phyloP scores from a whole-genome alignment of 345 rosid genomes.

The Rhodamnia rubescens region DNA sequence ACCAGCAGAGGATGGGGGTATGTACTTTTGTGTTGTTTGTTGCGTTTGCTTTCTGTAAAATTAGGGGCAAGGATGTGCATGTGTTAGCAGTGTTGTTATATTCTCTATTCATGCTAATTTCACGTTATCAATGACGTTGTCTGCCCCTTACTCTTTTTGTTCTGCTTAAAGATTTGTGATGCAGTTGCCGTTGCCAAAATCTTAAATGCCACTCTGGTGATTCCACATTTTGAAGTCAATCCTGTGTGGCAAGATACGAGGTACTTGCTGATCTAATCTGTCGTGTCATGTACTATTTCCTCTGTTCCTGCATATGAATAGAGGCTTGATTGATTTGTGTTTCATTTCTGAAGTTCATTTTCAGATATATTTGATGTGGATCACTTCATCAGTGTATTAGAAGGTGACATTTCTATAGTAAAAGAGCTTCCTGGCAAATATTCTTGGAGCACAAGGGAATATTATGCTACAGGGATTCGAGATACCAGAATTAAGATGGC shows the following conservation, averaged over 20 bases:
- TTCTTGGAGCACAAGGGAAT: conserved; percentile 90
- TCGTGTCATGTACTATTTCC: background rate
- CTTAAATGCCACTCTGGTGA: conserved; percentile 72
- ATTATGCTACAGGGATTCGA: conserved; percentile 89
- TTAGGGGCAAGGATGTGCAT: background rate
- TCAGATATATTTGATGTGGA: conserved; percentile 82
- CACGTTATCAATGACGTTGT: background rate
- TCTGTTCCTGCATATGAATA: background rate
- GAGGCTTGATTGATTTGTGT: background rate
- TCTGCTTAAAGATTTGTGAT: conserved; percentile 66
- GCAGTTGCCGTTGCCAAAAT: conserved; percentile 96
- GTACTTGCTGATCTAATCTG: conserved; percentile 12
- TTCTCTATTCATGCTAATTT: background rate
- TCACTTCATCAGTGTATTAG: conserved; percentile 52
- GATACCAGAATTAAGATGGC: conserved; percentile 88
- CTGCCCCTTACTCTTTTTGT: background rate
- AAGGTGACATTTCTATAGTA: conserved; percentile 47
- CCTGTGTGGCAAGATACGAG: conserved; percentile 98
- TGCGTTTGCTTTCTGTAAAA: background rate
- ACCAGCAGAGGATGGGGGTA: conserved; percentile 98
- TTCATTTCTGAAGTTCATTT: conserved; percentile 49
- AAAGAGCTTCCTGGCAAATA: conserved; percentile 58
- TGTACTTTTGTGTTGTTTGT: conserved; percentile 5
- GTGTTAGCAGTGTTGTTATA: background rate
- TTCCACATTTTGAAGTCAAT: conserved; percentile 93